A percentile compares a stretch with the other conserved stretches of the same genome.
Evolutionary conservation across 106 monocot species (phyloP).

Genomic region (Alisma plantagoaquatica): DNA sequence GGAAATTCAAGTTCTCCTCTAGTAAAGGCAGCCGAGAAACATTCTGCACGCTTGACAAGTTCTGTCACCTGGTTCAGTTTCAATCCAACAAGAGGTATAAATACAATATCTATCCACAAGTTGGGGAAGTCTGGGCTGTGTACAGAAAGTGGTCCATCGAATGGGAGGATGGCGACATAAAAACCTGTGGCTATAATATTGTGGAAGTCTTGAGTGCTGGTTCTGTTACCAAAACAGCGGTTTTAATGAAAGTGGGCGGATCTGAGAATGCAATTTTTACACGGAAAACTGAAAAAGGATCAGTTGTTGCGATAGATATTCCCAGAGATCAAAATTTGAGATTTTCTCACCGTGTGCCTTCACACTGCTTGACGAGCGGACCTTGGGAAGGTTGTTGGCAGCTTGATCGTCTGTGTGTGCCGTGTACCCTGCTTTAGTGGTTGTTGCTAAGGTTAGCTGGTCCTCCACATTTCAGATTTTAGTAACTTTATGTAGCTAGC

Average conservation of each 20-base stretch:
- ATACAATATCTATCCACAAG: slow-evolving; percentile 15
- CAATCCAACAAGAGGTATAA: background rate
- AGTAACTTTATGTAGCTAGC: no score
- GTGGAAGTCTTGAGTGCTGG: slow-evolving; percentile 10
- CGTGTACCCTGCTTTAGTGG: no score
- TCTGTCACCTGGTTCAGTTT: slow-evolving; percentile 13
- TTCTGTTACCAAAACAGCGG: background rate
- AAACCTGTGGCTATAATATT: slow-evolving; percentile 13
- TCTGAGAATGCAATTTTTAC: slow-evolving; percentile 9
- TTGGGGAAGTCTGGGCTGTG: slow-evolving; percentile 19
- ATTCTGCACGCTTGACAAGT: slow-evolving; percentile 3
- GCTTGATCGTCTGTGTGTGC: no score
- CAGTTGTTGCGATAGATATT: slow-evolving; percentile 10
- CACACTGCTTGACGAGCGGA: slow-evolving; percentile 34
- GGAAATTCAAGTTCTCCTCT: slow-evolving; percentile 7
- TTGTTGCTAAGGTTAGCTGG: no score
- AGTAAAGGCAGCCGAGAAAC: slow-evolving; percentile 9
- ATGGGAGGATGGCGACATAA: slow-evolving; percentile 8
- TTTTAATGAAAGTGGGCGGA: slow-evolving; percentile 13
- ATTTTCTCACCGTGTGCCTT: slow-evolving; percentile 64
- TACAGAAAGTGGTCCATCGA: slow-evolving; percentile 15
- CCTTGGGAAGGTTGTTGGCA: slow-evolving; percentile 41
- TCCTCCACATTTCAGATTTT: no score
- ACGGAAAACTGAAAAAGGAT: background rate
- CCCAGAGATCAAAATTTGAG: slow-evolving; percentile 15